A percentile compares a stretch with the other conserved stretches of the same genome.
These are phyloP conservation scores for Ceratocystis colombiana DNA, from an alignment of 2,329 filamentous ascomycete genomes.

Conservation along the genomic window DNA sequence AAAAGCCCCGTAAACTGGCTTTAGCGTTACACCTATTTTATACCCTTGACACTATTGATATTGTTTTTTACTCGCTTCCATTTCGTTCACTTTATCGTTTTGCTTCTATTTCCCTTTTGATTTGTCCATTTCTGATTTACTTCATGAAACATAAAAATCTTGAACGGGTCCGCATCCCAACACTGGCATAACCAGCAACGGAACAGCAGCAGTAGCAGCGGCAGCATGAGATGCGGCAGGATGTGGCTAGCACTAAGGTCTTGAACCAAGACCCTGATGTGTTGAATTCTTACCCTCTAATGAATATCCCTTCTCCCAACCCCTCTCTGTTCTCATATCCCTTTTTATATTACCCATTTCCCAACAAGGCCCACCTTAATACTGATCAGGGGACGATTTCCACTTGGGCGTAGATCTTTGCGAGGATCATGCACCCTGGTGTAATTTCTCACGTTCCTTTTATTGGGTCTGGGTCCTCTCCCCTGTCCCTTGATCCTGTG, in stretches of 20 bases:
- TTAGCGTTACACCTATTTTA: conserved; percentile 6
- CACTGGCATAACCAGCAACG: neutral
- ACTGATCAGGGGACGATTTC: too few species aligned
- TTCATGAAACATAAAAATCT: conserved; percentile 13
- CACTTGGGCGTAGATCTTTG: too few species aligned
- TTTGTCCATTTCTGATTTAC: conserved; percentile 12
- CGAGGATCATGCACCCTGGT: too few species aligned
- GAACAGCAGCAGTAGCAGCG: neutral
- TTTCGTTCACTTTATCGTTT: neutral
- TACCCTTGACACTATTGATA: conserved; percentile 27
- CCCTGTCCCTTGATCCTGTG: neutral
- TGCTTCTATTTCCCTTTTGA: conserved; percentile 8
- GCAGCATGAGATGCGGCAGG: neutral
- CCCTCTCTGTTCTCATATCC: conserved; percentile 7
- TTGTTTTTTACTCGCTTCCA: neutral
- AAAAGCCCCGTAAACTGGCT: conserved; percentile 16
- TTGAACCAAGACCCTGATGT: too few species aligned
- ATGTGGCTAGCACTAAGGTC: too few species aligned
- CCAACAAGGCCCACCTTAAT: neutral
- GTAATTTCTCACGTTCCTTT: neutral
- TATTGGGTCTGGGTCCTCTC: neutral
- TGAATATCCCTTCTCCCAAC: neutral
- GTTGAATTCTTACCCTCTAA: conserved; percentile 14
- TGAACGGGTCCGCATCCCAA: conserved; percentile 1
- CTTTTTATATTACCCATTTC: neutral